These are phyloP conservation scores for Oryza officinalis DNA, from an alignment of 176 grass and related monocot genomes.

Conservation along the genomic window DNA sequence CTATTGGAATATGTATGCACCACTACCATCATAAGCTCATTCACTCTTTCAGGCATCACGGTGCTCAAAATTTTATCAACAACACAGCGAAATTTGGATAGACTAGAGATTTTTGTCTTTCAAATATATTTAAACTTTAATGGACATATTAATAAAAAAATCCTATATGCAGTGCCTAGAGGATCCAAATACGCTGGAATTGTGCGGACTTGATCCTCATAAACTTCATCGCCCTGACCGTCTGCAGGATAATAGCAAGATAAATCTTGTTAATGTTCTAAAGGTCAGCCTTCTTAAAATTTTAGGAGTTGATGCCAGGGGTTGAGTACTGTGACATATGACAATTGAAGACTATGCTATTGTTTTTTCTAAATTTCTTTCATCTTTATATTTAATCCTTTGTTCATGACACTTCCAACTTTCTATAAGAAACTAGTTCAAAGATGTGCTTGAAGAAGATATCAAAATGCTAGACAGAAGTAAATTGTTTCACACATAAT, in stretches of 20 bases:
- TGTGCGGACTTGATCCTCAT: slow-evolving; percentile 61
- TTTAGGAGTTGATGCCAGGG: not conserved
- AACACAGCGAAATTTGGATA: not conserved
- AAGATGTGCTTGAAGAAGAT: not conserved
- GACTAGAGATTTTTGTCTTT: not conserved
- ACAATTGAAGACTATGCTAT: not conserved
- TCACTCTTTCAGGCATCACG: not conserved
- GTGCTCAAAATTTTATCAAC: not conserved
- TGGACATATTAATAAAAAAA: not conserved
- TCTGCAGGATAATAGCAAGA: slow-evolving; percentile 51
- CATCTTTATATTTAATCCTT: not conserved
- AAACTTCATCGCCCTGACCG: slow-evolving; percentile 54
- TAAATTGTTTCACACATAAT: not conserved
- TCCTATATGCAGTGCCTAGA: slow-evolving; percentile 48
- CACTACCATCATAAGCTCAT: not conserved
- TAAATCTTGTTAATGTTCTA: slow-evolving; percentile 60
- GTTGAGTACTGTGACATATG: not conserved
- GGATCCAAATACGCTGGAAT: slow-evolving; percentile 49
- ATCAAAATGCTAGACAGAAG: slow-evolving; percentile 5
- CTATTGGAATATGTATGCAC: not conserved
- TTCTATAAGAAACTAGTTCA: not conserved
- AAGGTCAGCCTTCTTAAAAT: slow-evolving; percentile 39
- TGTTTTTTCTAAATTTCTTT: not conserved
- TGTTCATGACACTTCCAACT: not conserved
- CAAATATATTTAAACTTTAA: not conserved